Evolutionary conservation across 306 rosid species (phyloP).

Genomic region (Coriaria nepalensis): DNA sequence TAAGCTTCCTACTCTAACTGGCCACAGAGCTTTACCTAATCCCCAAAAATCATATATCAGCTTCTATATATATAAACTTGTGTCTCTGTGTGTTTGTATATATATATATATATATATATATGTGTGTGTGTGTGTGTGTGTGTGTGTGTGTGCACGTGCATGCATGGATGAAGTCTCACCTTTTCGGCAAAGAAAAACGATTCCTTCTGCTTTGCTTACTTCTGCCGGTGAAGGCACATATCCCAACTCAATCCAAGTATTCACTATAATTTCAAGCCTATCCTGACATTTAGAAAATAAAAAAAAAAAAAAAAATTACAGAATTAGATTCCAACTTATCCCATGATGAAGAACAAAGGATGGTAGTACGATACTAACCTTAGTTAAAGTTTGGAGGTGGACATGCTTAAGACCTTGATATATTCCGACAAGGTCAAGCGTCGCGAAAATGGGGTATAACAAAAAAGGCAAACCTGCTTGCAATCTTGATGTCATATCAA

Average conservation of each 20-base stretch:
- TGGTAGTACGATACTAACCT: slow-evolving; percentile 27
- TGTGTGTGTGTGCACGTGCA: not conserved
- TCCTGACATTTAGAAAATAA: slow-evolving; percentile 49
- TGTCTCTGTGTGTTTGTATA: too few relatives aligned
- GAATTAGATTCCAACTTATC: not conserved
- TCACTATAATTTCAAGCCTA: slow-evolving; percentile 77
- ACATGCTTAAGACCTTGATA: slow-evolving; percentile 71
- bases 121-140: not conserved
- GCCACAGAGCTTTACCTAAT: slow-evolving; percentile 46
- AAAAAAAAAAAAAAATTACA: not conserved
- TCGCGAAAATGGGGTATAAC: slow-evolving; percentile 67
- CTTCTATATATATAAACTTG: slow-evolving; percentile 6
- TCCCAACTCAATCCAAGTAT: slow-evolving; percentile 64
- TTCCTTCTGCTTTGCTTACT: slow-evolving; percentile 69
- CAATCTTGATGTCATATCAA: slow-evolving; percentile 27
- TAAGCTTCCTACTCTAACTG: slow-evolving; percentile 75
- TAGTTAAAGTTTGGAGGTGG: slow-evolving; percentile 79
- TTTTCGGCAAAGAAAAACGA: slow-evolving; percentile 42
- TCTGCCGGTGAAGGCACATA: slow-evolving; percentile 73
- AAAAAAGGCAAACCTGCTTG: slow-evolving; percentile 49
- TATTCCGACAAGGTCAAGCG: slow-evolving; percentile 73
- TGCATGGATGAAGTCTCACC: slow-evolving; percentile 28
- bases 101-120: too few relatives aligned
- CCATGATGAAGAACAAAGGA: not conserved
- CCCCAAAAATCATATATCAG: slow-evolving; percentile 15